A percentile compares a stretch with the other conserved stretches of the same genome.
phyloP scores from a whole-genome alignment of 2,329 filamentous ascomycete genomes.

The Fusarium papillatum region DNA sequence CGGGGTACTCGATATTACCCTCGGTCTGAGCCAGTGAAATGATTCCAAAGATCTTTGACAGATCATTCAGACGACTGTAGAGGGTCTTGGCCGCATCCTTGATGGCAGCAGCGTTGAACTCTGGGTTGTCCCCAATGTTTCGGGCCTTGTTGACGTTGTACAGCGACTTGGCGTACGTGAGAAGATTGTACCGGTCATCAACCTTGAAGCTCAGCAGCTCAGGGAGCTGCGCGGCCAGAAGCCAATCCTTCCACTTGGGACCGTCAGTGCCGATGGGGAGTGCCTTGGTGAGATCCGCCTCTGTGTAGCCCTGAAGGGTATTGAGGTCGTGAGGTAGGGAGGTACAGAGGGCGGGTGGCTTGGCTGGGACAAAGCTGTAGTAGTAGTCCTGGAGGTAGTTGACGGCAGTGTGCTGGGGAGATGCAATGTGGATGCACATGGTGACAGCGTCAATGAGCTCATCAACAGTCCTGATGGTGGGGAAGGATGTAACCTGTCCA shows the following conservation, averaged over 20 bases:
- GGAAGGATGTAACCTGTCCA: slow-evolving; percentile 19
- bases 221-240: slow-evolving; percentile 17
- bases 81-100: background rate
- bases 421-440: slow-evolving; percentile 36
- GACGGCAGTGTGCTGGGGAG: slow-evolving; percentile 29
- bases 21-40: background rate
- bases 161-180: slow-evolving; percentile 21
- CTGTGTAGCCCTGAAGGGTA: slow-evolving; percentile 12
- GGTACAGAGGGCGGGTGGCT: slow-evolving; percentile 27
- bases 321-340: slow-evolving; percentile 13
- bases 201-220: slow-evolving; percentile 35
- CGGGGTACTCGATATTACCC: background rate
- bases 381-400: slow-evolving; percentile 37
- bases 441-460: slow-evolving; percentile 33
- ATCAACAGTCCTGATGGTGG: slow-evolving; percentile 26
- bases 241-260: slow-evolving; percentile 35
- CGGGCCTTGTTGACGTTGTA: background rate
- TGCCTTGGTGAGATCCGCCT: slow-evolving; percentile 23
- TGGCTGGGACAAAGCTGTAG: slow-evolving; percentile 33
- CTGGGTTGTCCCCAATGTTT: background rate
- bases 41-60: background rate
- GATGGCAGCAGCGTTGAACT: background rate
- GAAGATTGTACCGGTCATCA: slow-evolving; percentile 20
- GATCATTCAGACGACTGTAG: background rate
- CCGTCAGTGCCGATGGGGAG: slow-evolving; percentile 27